Evolutionary conservation across 768 basidiomycete genomes (phyloP), one percentile per base, ranked within the genome.

Genomic region (Hericium erinaceus): DNA sequence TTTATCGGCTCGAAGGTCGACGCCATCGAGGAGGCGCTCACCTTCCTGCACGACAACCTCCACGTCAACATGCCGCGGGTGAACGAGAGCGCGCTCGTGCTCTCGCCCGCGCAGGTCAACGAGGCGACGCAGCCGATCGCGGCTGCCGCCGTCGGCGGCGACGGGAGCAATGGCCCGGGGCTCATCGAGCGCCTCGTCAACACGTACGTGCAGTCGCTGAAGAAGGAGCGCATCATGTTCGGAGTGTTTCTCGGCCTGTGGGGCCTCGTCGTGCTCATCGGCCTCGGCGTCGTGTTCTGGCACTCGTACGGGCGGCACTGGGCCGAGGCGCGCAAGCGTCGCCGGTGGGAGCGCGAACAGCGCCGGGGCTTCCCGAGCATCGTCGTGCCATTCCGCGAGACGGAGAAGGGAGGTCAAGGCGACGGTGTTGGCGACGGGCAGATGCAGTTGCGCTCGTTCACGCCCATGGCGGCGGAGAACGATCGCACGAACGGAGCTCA

Each of bases 1-100:
- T 78, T 98, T 66, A 80, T 98, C 63, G 95, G 95, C n/a, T 79
- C 80, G 59, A 98, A 98, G 69, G 85, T 98, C 50, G 75, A 84
- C 56, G 90, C 87, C 10, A 77, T 98, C 65, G 92, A 95, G 71
- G 77, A 83, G 16, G 93, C 89, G 5, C 75, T 97, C 41, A 98
- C 93, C 0, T 98, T 95, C 79, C 74, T 98, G 61, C 86, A 95
- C 67, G 74, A 92, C 61, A 92, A 97, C 71, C 83, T 95, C 50
- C 75, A 84, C 51, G 76, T 98, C 65, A 72, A 89, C 64, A 78
- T 98, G 58, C 88, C 94, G 0, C 81, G 80, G 49, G 79, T 98
- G 57, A 87, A 92, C 58, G 74, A 87, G 53, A 78, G 79, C 40
- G 76, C 85, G 28, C 84, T 98, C 50, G 76, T 94, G 33, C 80